Conservation (phyloP, 805 yeast species). For the Yarrowia yakushimensis region DNA sequence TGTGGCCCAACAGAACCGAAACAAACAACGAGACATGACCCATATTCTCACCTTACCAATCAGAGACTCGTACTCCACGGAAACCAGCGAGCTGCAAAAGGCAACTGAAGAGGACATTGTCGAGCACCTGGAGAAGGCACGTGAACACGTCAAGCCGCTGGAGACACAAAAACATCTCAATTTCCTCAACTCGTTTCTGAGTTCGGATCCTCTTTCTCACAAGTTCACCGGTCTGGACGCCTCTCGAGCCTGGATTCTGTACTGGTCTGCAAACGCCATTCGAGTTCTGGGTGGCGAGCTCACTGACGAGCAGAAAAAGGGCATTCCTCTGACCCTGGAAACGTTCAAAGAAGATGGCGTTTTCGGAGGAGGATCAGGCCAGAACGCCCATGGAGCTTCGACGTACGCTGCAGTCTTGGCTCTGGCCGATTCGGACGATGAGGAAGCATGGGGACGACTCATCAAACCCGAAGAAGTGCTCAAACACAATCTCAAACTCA, state of each 20-base stretch:
- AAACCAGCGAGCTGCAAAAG: constrained; percentile 28
- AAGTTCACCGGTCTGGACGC: constrained; percentile 66
- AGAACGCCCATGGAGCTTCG: constrained; percentile 79
- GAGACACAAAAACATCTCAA: constrained; percentile 40
- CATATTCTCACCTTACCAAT: constrained; percentile 3
- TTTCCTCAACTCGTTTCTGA: constrained; percentile 44
- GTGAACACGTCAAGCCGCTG: background rate
- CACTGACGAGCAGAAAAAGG: constrained; percentile 30
- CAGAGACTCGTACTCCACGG: constrained; percentile 5
- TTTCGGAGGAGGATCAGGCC: constrained; percentile 81
- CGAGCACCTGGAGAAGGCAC: constrained; percentile 6
- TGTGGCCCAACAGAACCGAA: constrained; percentile 2
- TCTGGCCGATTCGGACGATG: constrained; percentile 50
- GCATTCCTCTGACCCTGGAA: constrained; percentile 35
- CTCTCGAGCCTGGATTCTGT: constrained; percentile 86
- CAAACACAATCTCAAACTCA: constrained; percentile 63
- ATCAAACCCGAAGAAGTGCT: constrained; percentile 50
- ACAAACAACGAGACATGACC: background rate
- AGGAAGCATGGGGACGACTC: constrained; percentile 40
- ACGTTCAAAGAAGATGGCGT: constrained; percentile 52
- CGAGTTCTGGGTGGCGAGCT: constrained; percentile 42
- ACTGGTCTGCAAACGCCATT: constrained; percentile 70
- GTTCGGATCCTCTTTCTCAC: constrained; percentile 45
- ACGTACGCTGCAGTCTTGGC: constrained; percentile 74
- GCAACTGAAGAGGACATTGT: constrained; percentile 31